Evolutionary conservation across 768 basidiomycete species (phyloP).

Genomic region (Podaxis sp.): DNA sequence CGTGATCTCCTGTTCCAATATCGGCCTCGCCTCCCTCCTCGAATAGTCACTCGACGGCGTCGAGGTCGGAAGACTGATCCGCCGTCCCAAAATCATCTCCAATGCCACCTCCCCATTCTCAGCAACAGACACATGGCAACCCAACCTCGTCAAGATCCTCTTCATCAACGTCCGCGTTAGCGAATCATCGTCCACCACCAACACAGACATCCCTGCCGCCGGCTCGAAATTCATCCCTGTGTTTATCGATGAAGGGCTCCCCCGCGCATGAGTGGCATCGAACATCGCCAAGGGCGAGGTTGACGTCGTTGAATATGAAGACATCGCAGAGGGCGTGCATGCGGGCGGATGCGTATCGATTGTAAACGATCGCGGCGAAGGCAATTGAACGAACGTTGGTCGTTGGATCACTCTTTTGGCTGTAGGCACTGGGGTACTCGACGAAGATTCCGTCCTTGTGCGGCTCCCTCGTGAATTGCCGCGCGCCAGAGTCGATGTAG

Average conservation of each 20-base stretch:
- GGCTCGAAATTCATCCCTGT: slow-evolving; percentile 43
- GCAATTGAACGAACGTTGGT: slow-evolving; percentile 39
- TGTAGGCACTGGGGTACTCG: neutral
- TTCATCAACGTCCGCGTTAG: slow-evolving; percentile 82
- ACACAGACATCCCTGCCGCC: slow-evolving; percentile 49
- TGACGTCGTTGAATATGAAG: slow-evolving; percentile 24
- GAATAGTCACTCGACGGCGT: slow-evolving; percentile 43
- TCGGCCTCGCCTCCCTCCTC: slow-evolving; percentile 31
- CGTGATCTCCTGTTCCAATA: slow-evolving; percentile 34
- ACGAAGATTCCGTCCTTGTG: neutral
- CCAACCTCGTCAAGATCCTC: slow-evolving; percentile 73
- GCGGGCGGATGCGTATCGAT: slow-evolving; percentile 27
- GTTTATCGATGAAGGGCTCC: slow-evolving; percentile 39
- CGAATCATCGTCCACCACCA: slow-evolving; percentile 84
- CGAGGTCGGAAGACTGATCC: slow-evolving; percentile 20
- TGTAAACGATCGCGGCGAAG: slow-evolving; percentile 32
- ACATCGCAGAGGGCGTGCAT: slow-evolving; percentile 23
- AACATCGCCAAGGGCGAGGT: slow-evolving; percentile 35
- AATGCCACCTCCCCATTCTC: slow-evolving; percentile 83
- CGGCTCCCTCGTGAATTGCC: neutral
- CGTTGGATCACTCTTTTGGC: slow-evolving; percentile 21
- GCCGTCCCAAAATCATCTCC: slow-evolving; percentile 60
- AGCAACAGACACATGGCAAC: slow-evolving; percentile 76
- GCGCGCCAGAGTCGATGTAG: neutral
- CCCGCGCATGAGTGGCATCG: slow-evolving; percentile 37